These are phyloP conservation scores for Pelargonium nanum DNA, from an alignment of 345 rosid species.

Conservation along the genomic window DNA sequence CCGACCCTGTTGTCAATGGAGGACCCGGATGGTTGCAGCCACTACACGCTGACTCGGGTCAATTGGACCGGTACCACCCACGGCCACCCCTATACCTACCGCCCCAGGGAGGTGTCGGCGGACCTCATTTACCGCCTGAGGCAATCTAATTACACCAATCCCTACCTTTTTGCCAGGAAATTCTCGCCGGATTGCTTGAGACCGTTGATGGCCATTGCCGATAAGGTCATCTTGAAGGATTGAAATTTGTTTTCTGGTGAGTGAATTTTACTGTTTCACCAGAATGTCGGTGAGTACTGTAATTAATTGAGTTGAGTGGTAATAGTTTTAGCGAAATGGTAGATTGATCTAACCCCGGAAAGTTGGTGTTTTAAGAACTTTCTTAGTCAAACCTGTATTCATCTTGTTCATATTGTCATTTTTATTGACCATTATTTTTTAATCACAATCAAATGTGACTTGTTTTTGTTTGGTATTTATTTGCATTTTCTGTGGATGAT, in stretches of 20 bases:
- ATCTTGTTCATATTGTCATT: no score
- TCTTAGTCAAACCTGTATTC: no score
- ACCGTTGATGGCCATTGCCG: constrained; percentile 65
- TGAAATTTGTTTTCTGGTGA: constrained; percentile 37
- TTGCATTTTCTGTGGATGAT: no score
- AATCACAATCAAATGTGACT: no score
- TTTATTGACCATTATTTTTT: no score
- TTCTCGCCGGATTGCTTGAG: constrained; percentile 80
- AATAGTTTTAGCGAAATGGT: constrained; percentile 4
- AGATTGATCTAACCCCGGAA: constrained; percentile 7
- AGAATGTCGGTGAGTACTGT: not conserved
- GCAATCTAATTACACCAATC: constrained; percentile 53
- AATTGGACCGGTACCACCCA: constrained; percentile 85
- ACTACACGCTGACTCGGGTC: constrained; percentile 61
- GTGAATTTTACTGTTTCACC: constrained; percentile 6
- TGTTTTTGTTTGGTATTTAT: no score
- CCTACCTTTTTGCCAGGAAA: constrained; percentile 80
- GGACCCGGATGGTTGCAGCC: constrained; percentile 63
- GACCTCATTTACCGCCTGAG: constrained; percentile 47
- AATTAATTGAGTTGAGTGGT: constrained; percentile 1
- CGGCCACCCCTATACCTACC: constrained; percentile 80
- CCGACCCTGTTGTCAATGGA: constrained; percentile 76
- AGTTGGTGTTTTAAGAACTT: not conserved
- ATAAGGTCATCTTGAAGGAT: constrained; percentile 72
- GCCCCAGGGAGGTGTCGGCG: constrained; percentile 43